These are phyloP conservation scores for Solanum corneliomulleri DNA, from an alignment of 257 asterid genomes.

Conservation along the genomic window DNA sequence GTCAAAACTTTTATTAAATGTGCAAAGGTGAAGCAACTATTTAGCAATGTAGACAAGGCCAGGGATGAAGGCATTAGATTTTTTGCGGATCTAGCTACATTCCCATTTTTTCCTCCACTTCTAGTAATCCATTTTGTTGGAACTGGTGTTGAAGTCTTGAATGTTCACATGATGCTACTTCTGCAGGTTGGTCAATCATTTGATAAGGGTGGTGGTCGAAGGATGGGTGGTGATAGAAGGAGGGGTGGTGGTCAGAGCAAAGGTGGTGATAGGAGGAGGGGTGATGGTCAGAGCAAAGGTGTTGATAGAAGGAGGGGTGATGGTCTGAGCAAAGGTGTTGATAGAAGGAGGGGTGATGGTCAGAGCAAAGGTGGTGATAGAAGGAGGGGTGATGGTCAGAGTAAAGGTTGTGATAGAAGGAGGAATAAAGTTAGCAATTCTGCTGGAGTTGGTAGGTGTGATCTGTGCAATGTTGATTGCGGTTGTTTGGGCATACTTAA, in stretches of 20 bases:
- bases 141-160: not conserved
- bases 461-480: slow-evolving; percentile 10
- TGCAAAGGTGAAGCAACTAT: not conserved
- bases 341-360: not conserved
- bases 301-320: not conserved
- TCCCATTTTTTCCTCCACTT: not conserved
- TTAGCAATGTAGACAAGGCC: not conserved
- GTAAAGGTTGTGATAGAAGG: not conserved
- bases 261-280: not conserved
- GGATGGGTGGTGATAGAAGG: not conserved
- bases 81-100: not conserved
- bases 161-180: not conserved
- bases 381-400: not conserved
- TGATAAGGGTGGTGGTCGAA: not conserved
- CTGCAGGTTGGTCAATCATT: slow-evolving; percentile 1
- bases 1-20: not conserved
- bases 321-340: not conserved
- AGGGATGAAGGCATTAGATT: not conserved
- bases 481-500: slow-evolving; percentile 8
- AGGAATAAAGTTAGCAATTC: not conserved
- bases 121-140: not conserved
- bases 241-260: not conserved
- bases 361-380: not conserved
- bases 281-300: not conserved
- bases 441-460: slow-evolving; percentile 10